Conservation (phyloP, 2,329 filamentous ascomycete species). For the Penicillium olsonii region DNA sequence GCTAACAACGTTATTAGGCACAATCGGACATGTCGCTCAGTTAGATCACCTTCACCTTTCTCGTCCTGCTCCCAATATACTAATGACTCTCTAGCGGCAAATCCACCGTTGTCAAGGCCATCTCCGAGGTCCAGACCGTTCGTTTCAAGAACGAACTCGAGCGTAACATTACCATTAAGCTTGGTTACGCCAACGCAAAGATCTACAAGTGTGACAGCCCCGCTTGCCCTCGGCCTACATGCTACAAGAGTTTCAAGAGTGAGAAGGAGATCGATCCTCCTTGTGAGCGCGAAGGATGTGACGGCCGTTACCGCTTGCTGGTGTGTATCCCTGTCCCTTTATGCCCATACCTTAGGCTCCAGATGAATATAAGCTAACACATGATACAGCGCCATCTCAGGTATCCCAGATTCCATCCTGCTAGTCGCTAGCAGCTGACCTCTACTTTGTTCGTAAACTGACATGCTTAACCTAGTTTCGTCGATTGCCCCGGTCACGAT, state of each 20-base stretch:
- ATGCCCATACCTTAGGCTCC: not conserved
- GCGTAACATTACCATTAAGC: constrained; percentile 99
- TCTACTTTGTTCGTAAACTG: constrained; percentile 7
- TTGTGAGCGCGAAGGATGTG: constrained; percentile 90
- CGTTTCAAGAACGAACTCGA: constrained; percentile 99
- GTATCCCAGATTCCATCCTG: not conserved
- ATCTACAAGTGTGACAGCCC: constrained; percentile 97
- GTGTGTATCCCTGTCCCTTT: constrained; percentile 68
- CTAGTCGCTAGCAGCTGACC: not conserved
- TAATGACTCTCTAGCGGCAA: constrained; percentile 62
- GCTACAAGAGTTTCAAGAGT: constrained; percentile 96
- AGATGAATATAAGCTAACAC: constrained; percentile 1
- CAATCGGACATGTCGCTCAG: constrained; percentile 96
- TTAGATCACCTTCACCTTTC: constrained; percentile 1
- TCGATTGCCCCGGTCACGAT: constrained; percentile 98
- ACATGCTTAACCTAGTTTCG: constrained; percentile 63
- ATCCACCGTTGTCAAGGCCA: constrained; percentile 98
- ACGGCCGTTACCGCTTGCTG: constrained; percentile 84
- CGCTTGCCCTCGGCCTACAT: constrained; percentile 88
- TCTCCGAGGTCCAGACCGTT: constrained; percentile 97
- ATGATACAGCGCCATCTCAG: constrained; percentile 8
- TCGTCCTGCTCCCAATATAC: not conserved
- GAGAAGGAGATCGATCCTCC: constrained; percentile 98
- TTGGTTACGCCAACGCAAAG: constrained; percentile 98
- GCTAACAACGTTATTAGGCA: constrained; percentile 13